Evolutionary conservation across 805 yeast genomes (phyloP).

Genomic region (Yarrowia sp.): DNA sequence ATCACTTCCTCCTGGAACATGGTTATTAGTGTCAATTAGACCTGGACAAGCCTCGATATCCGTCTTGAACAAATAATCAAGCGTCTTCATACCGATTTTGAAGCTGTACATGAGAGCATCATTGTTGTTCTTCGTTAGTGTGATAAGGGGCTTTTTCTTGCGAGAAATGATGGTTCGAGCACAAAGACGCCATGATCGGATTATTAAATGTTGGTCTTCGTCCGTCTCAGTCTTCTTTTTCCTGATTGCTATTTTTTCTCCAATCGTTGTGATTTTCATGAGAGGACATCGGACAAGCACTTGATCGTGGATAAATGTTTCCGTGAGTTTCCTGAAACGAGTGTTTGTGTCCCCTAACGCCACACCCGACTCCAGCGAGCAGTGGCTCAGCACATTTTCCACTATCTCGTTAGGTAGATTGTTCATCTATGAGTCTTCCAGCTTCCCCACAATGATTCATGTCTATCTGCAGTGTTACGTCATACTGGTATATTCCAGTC

Average conservation of each 20-base stretch:
- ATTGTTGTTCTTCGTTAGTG: background rate
- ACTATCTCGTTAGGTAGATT: background rate
- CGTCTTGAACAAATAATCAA: background rate
- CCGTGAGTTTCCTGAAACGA: background rate
- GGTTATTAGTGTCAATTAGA: background rate
- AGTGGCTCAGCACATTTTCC: background rate
- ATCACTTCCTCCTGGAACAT: background rate
- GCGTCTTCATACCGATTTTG: background rate
- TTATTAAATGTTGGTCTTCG: background rate
- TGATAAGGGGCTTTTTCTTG: background rate
- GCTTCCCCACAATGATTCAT: too few relatives aligned
- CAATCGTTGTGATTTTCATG: too few relatives aligned
- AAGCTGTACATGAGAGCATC: background rate
- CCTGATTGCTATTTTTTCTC: too few relatives aligned
- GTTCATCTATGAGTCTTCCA: too few relatives aligned
- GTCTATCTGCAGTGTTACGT: too few relatives aligned
- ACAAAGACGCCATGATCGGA: background rate
- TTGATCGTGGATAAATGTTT: background rate
- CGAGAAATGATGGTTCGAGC: background rate
- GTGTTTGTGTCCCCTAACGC: background rate
- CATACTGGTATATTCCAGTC: too few relatives aligned
- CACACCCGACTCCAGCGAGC: background rate
- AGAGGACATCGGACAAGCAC: background rate
- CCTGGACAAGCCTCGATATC: background rate
- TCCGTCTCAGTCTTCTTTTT: too few relatives aligned